Evolutionary conservation across 352 stramenopile genomes (phyloP).

Genomic region (Globisporangium barbulae): DNA sequence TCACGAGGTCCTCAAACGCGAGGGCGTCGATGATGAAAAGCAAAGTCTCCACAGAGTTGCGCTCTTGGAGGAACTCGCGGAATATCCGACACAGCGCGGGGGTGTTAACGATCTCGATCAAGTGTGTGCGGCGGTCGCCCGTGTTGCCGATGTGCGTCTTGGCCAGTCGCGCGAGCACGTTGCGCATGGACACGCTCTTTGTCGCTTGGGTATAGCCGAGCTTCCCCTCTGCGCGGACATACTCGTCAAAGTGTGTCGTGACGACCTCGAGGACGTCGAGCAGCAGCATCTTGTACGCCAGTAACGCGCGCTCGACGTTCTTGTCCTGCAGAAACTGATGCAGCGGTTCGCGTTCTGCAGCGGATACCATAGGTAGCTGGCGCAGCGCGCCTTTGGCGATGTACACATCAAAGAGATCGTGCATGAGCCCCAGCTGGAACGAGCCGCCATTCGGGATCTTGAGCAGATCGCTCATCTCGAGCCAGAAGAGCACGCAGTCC

Average conservation of each 20-base stretch:
- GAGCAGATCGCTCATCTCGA: constrained; percentile 62
- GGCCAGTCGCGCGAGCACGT: constrained; percentile 48
- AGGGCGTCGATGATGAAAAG: constrained; percentile 69
- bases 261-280: constrained; percentile 58
- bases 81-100: constrained; percentile 50
- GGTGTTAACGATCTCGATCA: constrained; percentile 52
- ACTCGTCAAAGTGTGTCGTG: constrained; percentile 55
- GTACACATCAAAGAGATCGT: constrained; percentile 60
- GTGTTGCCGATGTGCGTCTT: constrained; percentile 32
- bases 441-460: constrained; percentile 51
- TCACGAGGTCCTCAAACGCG: constrained; percentile 61
- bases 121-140: constrained; percentile 40
- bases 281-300: constrained; percentile 62
- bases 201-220: constrained; percentile 41
- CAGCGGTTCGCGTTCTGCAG: constrained; percentile 42
- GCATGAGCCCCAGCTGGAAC: constrained; percentile 60
- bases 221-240: constrained; percentile 33
- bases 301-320: constrained; percentile 36
- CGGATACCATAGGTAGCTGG: constrained; percentile 49
- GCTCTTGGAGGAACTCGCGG: constrained; percentile 47
- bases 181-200: constrained; percentile 39
- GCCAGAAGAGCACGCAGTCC: constrained; percentile 67
- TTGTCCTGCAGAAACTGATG: constrained; percentile 41
- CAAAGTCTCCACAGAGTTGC: constrained; percentile 58
- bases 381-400: constrained; percentile 33